phyloP scores from a whole-genome alignment of 768 basidiomycete genomes.

The Hericium erinaceus region DNA sequence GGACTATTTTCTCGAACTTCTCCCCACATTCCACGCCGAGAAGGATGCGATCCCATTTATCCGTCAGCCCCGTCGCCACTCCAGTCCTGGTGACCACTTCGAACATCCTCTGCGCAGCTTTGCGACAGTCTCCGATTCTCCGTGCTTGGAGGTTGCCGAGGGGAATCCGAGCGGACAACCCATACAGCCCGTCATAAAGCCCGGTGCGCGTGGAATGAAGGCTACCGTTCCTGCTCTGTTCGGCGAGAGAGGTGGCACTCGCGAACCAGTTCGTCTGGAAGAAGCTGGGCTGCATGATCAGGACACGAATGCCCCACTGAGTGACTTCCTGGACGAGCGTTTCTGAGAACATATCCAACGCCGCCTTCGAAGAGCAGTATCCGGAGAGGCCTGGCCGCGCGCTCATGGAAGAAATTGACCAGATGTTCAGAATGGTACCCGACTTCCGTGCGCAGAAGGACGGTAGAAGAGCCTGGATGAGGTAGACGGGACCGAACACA shows the following conservation, averaged over 20 bases:
- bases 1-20: neutral
- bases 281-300: conserved; percentile 19
- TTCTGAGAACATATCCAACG: conserved; percentile 10
- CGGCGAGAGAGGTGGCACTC: neutral
- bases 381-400: neutral
- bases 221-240: neutral
- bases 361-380: conserved; percentile 20
- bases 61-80: neutral
- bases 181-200: neutral
- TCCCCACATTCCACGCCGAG: neutral
- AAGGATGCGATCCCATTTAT: neutral
- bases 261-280: conserved; percentile 15
- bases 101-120: neutral
- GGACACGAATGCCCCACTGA: conserved; percentile 20
- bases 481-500: conserved; percentile 18
- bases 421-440: conserved; percentile 19
- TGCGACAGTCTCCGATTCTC: neutral
- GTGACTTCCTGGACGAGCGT: conserved; percentile 18
- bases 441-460: conserved; percentile 16
- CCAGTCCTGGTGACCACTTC: neutral
- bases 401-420: conserved; percentile 14
- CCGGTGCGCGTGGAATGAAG: neutral
- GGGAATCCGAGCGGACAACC: neutral
- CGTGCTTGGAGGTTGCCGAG: neutral
- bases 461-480: conserved; percentile 19